phyloP scores from a whole-genome alignment of 1,139 yeast species.

The Kodamaea ohmeri region DNA sequence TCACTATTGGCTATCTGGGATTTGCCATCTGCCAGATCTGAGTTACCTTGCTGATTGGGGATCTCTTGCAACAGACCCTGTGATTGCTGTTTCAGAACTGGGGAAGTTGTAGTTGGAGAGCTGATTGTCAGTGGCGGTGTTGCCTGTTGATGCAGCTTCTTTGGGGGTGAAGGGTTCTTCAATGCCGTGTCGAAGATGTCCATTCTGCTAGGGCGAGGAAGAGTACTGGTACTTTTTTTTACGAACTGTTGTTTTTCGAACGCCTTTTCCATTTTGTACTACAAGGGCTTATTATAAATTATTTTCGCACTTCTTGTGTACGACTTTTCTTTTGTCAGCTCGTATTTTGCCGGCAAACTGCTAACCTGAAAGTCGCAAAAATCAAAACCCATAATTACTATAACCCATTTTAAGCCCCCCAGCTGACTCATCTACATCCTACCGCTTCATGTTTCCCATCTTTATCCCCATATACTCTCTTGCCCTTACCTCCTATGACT shows the following conservation, averaged over 20 bases:
- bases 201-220: conserved; percentile 14
- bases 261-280: conserved; percentile 4
- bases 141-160: conserved; percentile 16
- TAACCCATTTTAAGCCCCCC: too few relatives aligned
- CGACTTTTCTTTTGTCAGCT: conserved; percentile 5
- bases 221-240: conserved; percentile 2
- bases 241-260: conserved; percentile 6
- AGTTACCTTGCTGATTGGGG: background rate
- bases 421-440: too few relatives aligned
- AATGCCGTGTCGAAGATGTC: conserved; percentile 29
- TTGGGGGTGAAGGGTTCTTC: conserved; percentile 33
- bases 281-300: conserved; percentile 1
- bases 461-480: too few relatives aligned
- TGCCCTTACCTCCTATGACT: too few relatives aligned
- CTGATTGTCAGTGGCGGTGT: conserved; percentile 7
- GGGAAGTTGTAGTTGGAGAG: conserved; percentile 3
- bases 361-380: too few relatives aligned
- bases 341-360: conserved; percentile 5
- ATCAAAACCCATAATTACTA: too few relatives aligned
- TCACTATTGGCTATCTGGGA: too few relatives aligned
- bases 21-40: too few relatives aligned
- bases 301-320: background rate
- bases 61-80: background rate
- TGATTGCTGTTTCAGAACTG: conserved; percentile 4
- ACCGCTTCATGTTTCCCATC: too few relatives aligned